Conservation (phyloP, 345 rosid species). For the Salix suchowensis region DNA sequence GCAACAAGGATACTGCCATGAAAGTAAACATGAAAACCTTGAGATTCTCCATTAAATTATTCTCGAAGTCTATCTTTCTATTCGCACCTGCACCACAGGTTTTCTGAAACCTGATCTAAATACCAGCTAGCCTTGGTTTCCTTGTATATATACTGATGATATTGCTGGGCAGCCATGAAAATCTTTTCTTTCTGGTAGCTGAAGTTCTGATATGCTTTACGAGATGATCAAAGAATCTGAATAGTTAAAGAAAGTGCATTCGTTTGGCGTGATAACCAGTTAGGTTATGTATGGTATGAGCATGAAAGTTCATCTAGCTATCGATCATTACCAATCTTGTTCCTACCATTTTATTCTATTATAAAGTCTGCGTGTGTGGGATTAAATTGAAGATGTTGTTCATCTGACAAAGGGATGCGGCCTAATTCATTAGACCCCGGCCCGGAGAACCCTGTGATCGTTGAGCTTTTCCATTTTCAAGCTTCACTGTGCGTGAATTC, state of each 20-base stretch:
- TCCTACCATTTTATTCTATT: neutral
- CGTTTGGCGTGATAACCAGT: constrained; percentile 1
- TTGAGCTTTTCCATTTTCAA: too few species aligned
- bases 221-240: neutral
- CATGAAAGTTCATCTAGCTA: neutral
- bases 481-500: too few species aligned
- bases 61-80: neutral
- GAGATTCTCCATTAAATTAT: constrained; percentile 8
- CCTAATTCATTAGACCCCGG: too few species aligned
- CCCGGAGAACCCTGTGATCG: too few species aligned
- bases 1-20: neutral
- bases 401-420: too few species aligned
- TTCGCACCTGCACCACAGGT: neutral
- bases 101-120: neutral
- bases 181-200: constrained; percentile 3
- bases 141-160: neutral
- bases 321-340: neutral
- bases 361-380: neutral
- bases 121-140: neutral
- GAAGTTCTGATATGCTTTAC: constrained; percentile 14
- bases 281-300: neutral
- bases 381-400: too few species aligned
- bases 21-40: neutral
- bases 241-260: constrained; percentile 1
- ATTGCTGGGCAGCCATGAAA: neutral